Base-by-base conservation (phyloP, 441 rosid species). In the Daphne laureola region DNA sequence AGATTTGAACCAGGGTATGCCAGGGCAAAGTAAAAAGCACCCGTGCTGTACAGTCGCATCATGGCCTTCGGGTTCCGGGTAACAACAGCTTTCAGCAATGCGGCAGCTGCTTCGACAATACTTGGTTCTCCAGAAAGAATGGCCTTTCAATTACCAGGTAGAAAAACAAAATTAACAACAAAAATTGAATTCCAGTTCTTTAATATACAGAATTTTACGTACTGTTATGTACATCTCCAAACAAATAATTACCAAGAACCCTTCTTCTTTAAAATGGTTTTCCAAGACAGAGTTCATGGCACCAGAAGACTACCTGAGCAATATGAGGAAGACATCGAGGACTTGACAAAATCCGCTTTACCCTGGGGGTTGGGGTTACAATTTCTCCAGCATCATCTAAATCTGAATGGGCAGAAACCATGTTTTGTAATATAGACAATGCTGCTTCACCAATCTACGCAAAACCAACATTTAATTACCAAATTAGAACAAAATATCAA, bases 381-480 rank as follows among this genome's bases (percentile, higher is more conserved):
- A 91, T 82, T 81, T 95, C 99, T 71, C 99, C 99, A 53, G 99
- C 99, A 68, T 95, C 99, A 77, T 95, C 99, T 62, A 95, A 67
- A 75, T 95, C 99, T 60, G 99, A 95, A 83, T 91, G 99, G 36
- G 98, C 92, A 62, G 95, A 84, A 64, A 88, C 99, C 99, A 95
- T 95, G 83, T 90, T 80, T 66, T 88, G 98, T 71, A 95, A 68
- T 67, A 95, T 84, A 58, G 90, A 83, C 71, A 88, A 80, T 54
- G 99, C 99, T 60, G 89, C 90, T 63, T 95, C 99, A 67, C 99
- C 99, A 54, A 88, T 83, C 99, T 95, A 73, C 11, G 43, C 45
- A 64, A 52, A 49, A 77, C 61, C 49, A 66, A 54, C 61, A 27
- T 31, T 9, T 31, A 7, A 31, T 31, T 31, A 7, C 38, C 38